Base-by-base conservation (phyloP, 495 filamentous ascomycete species). In the Aspergillus conjunctus region DNA sequence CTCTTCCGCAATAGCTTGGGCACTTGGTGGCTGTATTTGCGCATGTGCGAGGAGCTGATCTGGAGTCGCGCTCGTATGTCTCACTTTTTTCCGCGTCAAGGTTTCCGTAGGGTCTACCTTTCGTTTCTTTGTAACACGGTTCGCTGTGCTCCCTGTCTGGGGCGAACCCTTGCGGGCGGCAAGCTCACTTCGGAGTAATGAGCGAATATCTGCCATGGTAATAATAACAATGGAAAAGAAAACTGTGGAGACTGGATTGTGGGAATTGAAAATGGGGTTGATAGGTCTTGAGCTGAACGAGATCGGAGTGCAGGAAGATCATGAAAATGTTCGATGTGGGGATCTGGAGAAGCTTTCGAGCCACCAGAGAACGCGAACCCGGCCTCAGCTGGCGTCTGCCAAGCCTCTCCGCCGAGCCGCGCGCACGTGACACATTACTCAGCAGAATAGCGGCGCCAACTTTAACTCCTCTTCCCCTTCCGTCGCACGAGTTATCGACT, bases 141-240 rank as follows among this genome's bases (percentile, higher is more conserved):
- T 76, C 51, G 73, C 52, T 11, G 64, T 71, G 59, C 64, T 77
- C 53, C 73, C 71, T 59, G 68, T 72, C 68, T 68, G 69, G 34
- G 69, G 67, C 32, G 84, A 81, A 61, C 91, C 87, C 66, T 88
- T 85, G 62, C 91, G 87, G 50, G 87, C 83, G 52, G 85, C 86
- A 67, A 92, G 88, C 74, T 96, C 90, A 70, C 85, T 89, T 64
- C 91, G 88, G 48, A 96, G 84, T 17, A 96, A 81, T 18, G 91
- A 85, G 46, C 92, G 88, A 15, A 92, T 88, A 69, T 96, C 91
- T 61, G 91, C 85, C 92, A 96, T 96, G 54, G 62, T 26, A 43
- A 39, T 48, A 20, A 26, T 26, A 34, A 10, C 12, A 32, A 32
- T 32, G 51, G 7, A 45, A 43, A 12, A 6, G 45, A 56, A 4